Evolutionary conservation across 176 grass and related monocot genomes (phyloP).

Genomic region (Leersia perrieri): DNA sequence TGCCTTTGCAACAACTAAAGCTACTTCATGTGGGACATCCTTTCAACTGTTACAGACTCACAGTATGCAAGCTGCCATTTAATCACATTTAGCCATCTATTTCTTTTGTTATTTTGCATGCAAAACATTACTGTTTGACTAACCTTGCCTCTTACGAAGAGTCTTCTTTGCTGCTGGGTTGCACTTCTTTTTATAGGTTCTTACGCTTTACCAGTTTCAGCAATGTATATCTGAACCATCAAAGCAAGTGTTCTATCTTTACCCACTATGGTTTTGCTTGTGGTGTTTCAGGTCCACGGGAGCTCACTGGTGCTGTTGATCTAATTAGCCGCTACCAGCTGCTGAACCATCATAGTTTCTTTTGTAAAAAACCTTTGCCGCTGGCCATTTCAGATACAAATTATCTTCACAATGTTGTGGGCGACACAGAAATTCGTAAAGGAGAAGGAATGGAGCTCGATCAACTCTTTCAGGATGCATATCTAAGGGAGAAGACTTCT

Average conservation of each 20-base stretch:
- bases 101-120: background rate
- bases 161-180: background rate
- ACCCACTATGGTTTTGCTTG: constrained; percentile 1
- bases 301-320: constrained; percentile 87
- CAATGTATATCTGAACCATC: background rate
- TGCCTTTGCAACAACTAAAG: constrained; percentile 7
- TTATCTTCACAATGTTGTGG: constrained; percentile 90
- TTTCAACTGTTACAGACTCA: constrained; percentile 13
- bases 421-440: constrained; percentile 90
- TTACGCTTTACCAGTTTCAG: background rate
- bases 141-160: background rate
- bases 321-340: constrained; percentile 88
- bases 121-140: background rate
- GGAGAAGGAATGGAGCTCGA: constrained; percentile 98
- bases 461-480: constrained; percentile 76
- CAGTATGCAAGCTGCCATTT: background rate
- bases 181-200: background rate
- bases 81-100: background rate
- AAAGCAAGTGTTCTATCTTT: background rate
- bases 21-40: background rate
- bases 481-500: constrained; percentile 66
- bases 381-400: constrained; percentile 85
- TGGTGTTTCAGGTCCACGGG: constrained; percentile 65
- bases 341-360: constrained; percentile 78
- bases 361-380: constrained; percentile 81